Base-by-base conservation (phyloP, 208 protist genomes). In the Leishmania tarentolae region DNA sequence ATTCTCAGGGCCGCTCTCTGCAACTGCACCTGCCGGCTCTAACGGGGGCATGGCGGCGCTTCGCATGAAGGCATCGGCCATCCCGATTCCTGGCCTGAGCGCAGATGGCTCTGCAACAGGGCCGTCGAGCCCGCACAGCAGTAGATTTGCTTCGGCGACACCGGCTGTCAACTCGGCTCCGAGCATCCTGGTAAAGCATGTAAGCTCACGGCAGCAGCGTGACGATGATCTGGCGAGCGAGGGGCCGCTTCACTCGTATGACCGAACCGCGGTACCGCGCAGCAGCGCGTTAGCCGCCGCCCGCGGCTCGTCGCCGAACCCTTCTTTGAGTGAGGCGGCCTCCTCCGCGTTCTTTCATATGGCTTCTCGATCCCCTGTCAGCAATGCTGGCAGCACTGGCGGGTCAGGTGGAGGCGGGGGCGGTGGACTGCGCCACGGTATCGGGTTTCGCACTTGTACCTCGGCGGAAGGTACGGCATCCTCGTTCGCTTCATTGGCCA, bases 361-460 rank as follows among this genome's bases (percentile, higher is more conserved):
- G n/a, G 47, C 81, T 35, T 77, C 76, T 19, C 76, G 82, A 37
- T 76, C 82, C 17, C 50, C 66, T 5, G 31, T 13, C 40, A 53
- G 28, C 69, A 65, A 65, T 59, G 59, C 19, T 28, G 35, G 61
- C 13, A 70, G 75, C 65, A 56, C 69, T 21, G 79, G 57, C 28
- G 77, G 35, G n/a, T 35, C 59, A 37, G 47, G 52, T n/a, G 76
- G 76, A 53, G 74, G 61, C 42, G 63, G 69, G 31, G 65, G 79
- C n/a, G 83, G 76, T 35, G 81, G 79, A 9, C 52, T 93, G 61
- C 87, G 88, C 5, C 82, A 91, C 31, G 84, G 84, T 15, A 87
- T 87, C 61, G 84, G 83, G 47, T 89, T 88, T 46, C 81, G 81
- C 44, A 87, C 75, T 65, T 73, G 74, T 47, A 53, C 68, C 24